These are phyloP conservation scores for Neofusicoccum sp. DNA, from an alignment of 2,329 filamentous ascomycete species.

Conservation along the genomic window DNA sequence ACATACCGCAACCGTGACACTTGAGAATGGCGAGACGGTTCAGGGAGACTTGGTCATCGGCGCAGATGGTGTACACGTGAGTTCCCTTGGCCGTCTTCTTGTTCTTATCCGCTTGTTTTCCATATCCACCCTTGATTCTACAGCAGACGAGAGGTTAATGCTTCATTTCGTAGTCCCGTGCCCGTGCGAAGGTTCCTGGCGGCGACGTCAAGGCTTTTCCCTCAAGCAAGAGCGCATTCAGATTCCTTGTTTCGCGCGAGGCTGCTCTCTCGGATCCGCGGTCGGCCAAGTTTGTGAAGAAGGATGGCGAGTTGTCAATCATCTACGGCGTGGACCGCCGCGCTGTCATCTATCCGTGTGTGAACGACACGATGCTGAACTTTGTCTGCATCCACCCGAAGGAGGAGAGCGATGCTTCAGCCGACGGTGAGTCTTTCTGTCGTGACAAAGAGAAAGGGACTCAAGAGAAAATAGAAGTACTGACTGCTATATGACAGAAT, in stretches of 20 bases:
- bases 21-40: constrained; percentile 46
- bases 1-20: constrained; percentile 40
- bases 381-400: constrained; percentile 45
- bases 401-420: constrained; percentile 13
- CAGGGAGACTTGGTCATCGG: constrained; percentile 53
- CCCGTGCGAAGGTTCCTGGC: constrained; percentile 30
- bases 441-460: neutral
- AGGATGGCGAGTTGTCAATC: constrained; percentile 44
- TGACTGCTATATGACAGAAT: constrained; percentile 21
- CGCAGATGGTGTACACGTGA: constrained; percentile 55
- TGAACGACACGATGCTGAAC: constrained; percentile 48
- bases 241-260: constrained; percentile 54
- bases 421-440: neutral
- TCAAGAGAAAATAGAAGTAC: neutral
- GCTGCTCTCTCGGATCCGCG: constrained; percentile 40
- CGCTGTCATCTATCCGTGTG: constrained; percentile 49
- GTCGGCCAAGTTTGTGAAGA: constrained; percentile 38
- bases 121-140: neutral
- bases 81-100: constrained; percentile 19
- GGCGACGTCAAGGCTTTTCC: constrained; percentile 39
- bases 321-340: constrained; percentile 44
- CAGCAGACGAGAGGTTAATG: constrained; percentile 19
- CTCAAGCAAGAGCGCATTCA: constrained; percentile 57
- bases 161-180: constrained; percentile 26
- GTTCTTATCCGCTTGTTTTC: neutral